A percentile compares a stretch with the other conserved stretches of the same genome.
Conservation (phyloP, 2,329 filamentous ascomycete species). For the Neofusicoccum umdonicola region DNA sequence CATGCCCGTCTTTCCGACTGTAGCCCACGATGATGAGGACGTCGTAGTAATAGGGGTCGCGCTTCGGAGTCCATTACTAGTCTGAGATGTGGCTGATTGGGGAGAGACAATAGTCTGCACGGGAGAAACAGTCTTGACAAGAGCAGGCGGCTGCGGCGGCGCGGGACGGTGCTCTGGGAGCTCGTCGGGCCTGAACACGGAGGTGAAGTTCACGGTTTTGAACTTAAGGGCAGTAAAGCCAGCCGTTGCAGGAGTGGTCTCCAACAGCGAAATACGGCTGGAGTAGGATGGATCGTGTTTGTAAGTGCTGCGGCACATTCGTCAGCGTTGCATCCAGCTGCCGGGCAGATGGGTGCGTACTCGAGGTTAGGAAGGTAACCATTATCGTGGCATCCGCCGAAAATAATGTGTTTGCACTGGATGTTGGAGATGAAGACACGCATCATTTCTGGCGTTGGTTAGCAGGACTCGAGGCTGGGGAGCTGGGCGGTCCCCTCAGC, state of each 20-base stretch:
- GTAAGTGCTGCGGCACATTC: slow-evolving; percentile 30
- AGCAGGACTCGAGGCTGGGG: background rate
- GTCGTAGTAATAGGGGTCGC: slow-evolving; percentile 19
- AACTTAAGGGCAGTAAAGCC: slow-evolving; percentile 45
- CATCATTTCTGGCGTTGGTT: slow-evolving; percentile 39
- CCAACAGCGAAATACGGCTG: slow-evolving; percentile 45
- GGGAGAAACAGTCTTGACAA: slow-evolving; percentile 18
- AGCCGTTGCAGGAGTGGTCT: slow-evolving; percentile 41
- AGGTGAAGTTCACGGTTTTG: slow-evolving; percentile 37
- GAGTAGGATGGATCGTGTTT: slow-evolving; percentile 39
- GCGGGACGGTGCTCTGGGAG: slow-evolving; percentile 33
- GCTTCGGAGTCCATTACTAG: slow-evolving; percentile 21
- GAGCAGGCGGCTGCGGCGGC: slow-evolving; percentile 17
- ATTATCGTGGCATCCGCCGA: slow-evolving; percentile 48
- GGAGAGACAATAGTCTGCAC: slow-evolving; percentile 12
- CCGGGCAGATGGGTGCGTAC: background rate
- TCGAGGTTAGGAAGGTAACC: slow-evolving; percentile 47
- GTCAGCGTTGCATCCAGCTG: background rate
- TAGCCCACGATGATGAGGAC: slow-evolving; percentile 32
- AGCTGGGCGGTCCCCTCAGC: background rate
- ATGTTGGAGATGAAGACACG: slow-evolving; percentile 46
- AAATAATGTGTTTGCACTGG: slow-evolving; percentile 48
- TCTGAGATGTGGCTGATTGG: slow-evolving; percentile 19
- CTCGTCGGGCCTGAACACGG: slow-evolving; percentile 42
- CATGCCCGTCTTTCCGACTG: slow-evolving; percentile 64